Percentiles rank a stretch among this genome's conserved stretches.
Evolutionary conservation across 23 red algal species (phyloP).

Genomic region (Gracilaria gracilis): DNA sequence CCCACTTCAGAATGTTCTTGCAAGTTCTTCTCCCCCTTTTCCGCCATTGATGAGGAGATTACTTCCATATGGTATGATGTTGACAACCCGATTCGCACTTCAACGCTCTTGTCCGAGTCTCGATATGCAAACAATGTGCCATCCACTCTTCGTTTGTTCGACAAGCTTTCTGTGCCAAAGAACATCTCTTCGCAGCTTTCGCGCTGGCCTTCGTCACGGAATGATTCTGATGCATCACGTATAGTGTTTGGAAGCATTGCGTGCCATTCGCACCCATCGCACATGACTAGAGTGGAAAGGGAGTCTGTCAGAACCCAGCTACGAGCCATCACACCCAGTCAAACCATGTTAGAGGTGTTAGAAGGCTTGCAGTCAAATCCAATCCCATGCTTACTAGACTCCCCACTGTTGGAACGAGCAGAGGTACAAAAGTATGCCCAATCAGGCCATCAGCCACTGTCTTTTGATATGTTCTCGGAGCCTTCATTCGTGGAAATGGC

Average conservation of each 20-base stretch:
- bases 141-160: conserved; percentile 11
- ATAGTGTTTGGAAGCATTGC: conserved; percentile 36
- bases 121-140: conserved; percentile 18
- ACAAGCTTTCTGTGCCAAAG: conserved; percentile 1
- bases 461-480: conserved; percentile 9
- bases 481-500: conserved; percentile 34
- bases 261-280: conserved; percentile 23
- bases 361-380: neutral
- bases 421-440: neutral
- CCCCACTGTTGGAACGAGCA: conserved; percentile 1
- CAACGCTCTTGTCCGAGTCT: neutral
- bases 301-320: conserved; percentile 2
- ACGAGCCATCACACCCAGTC: conserved; percentile 22
- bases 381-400: conserved; percentile 20
- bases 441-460: neutral
- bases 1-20: conserved; percentile 61
- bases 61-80: conserved; percentile 48
- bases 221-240: neutral
- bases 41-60: conserved; percentile 62
- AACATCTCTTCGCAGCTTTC: conserved; percentile 22
- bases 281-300: neutral
- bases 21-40: conserved; percentile 55
- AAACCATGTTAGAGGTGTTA: conserved; percentile 31
- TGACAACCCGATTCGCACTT: conserved; percentile 27
- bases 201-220: conserved; percentile 29